Conservation (phyloP, 768 basidiomycete species). For the Xerocomellus chrysenteron region DNA sequence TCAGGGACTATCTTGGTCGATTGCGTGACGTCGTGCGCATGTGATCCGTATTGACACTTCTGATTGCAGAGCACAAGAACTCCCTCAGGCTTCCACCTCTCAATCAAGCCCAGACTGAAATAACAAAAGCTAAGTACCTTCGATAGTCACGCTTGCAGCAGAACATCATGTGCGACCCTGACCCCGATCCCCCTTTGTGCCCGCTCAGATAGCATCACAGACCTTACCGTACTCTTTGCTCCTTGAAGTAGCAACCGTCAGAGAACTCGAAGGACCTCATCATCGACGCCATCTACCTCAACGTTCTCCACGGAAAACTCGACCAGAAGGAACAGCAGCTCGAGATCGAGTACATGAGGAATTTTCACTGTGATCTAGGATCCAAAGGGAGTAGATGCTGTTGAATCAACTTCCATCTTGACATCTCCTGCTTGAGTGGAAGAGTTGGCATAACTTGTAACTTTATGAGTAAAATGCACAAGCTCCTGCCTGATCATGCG, state of each 20-base stretch:
- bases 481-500: slow-evolving; percentile 49
- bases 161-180: slow-evolving; percentile 63
- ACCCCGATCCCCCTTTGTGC: not conserved
- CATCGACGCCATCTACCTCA: slow-evolving; percentile 94
- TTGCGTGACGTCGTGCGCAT: not conserved
- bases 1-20: slow-evolving; percentile 77
- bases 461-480: slow-evolving; percentile 47
- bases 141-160: slow-evolving; percentile 81
- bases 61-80: slow-evolving; percentile 57
- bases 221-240: slow-evolving; percentile 81
- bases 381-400: slow-evolving; percentile 60
- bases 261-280: slow-evolving; percentile 93
- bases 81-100: slow-evolving; percentile 54
- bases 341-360: slow-evolving; percentile 81
- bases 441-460: slow-evolving; percentile 34
- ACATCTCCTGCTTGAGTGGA: slow-evolving; percentile 26
- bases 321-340: slow-evolving; percentile 90
- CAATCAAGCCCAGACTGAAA: slow-evolving; percentile 56
- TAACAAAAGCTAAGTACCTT: slow-evolving; percentile 84
- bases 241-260: slow-evolving; percentile 68
- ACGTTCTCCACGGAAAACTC: slow-evolving; percentile 85
- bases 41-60: slow-evolving; percentile 1
- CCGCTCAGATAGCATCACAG: slow-evolving; percentile 35
- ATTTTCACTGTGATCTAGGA: too few species aligned
- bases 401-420: slow-evolving; percentile 72